Evolutionary conservation across 257 asterid species (phyloP).

Genomic region (Striga asiatica): DNA sequence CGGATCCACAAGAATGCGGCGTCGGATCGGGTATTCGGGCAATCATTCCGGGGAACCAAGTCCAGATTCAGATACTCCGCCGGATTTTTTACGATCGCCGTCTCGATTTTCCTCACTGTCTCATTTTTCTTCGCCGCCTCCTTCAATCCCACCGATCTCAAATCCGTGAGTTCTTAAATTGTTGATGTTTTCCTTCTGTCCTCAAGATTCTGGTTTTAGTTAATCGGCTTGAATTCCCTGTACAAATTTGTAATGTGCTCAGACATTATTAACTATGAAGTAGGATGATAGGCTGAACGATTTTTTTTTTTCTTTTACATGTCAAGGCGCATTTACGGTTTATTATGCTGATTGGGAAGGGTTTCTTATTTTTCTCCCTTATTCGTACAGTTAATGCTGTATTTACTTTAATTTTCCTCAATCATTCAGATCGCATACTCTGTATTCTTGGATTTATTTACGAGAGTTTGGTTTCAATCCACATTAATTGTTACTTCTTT

Average conservation of each 20-base stretch:
- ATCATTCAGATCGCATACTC: background rate
- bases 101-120: conserved; percentile 25
- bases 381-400: conserved; percentile 9
- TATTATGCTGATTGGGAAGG: conserved; percentile 10
- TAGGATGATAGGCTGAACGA: background rate
- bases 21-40: conserved; percentile 24
- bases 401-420: background rate
- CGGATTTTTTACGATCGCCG: conserved; percentile 31
- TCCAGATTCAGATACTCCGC: conserved; percentile 24
- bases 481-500: background rate
- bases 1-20: conserved; percentile 18
- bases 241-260: background rate
- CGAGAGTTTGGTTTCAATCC: conserved; percentile 1
- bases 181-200: too few species aligned
- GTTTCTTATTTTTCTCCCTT: background rate
- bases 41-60: background rate
- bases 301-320: conserved; percentile 6
- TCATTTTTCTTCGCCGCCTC: conserved; percentile 28
- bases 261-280: background rate
- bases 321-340: conserved; percentile 14
- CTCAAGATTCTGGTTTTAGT: background rate
- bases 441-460: background rate
- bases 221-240: background rate
- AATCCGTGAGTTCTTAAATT: conserved; percentile 21
- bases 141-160: conserved; percentile 34